Evolutionary conservation across 208 protist genomes (phyloP).

Genomic region (Wallacemonas rigidus): DNA sequence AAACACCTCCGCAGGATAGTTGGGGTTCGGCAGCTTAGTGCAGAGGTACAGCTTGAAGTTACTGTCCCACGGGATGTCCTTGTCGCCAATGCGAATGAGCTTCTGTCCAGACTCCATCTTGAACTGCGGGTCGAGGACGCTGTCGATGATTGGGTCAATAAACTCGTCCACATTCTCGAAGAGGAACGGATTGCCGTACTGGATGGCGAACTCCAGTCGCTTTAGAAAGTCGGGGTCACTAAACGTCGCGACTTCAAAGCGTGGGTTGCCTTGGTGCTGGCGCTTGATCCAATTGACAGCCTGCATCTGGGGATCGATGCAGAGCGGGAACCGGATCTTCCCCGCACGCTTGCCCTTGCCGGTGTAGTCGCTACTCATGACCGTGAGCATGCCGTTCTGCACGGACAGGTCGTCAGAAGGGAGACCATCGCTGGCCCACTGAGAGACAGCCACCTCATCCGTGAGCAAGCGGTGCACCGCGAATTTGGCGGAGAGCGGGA

Average conservation of each 20-base stretch:
- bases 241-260: slow-evolving; percentile 96
- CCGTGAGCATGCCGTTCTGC: slow-evolving; percentile 98
- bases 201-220: slow-evolving; percentile 97
- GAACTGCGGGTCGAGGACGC: slow-evolving; percentile 98
- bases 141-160: slow-evolving; percentile 99
- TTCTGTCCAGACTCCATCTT: slow-evolving; percentile 76
- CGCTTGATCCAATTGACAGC: slow-evolving; percentile 99
- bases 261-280: slow-evolving; percentile 90
- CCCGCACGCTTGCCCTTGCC: slow-evolving; percentile 78
- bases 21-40: slow-evolving; percentile 98
- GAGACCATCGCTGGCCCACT: slow-evolving; percentile 97
- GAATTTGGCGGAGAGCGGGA: slow-evolving; percentile 93
- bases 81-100: slow-evolving; percentile 94
- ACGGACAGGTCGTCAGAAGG: slow-evolving; percentile 98
- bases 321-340: slow-evolving; percentile 96
- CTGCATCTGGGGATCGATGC: slow-evolving; percentile 99
- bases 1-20: slow-evolving; percentile 98
- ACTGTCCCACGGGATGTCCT: slow-evolving; percentile 97
- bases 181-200: slow-evolving; percentile 98
- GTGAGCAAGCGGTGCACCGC: slow-evolving; percentile 93
- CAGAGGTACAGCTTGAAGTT: slow-evolving; percentile 98
- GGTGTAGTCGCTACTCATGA: slow-evolving; percentile 82
- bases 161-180: slow-evolving; percentile 99
- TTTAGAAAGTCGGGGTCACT: slow-evolving; percentile 97
- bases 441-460: slow-evolving; percentile 96